Conservation (phyloP, 73 alveolate genomes). For the Paramecium tetraurelia region DNA sequence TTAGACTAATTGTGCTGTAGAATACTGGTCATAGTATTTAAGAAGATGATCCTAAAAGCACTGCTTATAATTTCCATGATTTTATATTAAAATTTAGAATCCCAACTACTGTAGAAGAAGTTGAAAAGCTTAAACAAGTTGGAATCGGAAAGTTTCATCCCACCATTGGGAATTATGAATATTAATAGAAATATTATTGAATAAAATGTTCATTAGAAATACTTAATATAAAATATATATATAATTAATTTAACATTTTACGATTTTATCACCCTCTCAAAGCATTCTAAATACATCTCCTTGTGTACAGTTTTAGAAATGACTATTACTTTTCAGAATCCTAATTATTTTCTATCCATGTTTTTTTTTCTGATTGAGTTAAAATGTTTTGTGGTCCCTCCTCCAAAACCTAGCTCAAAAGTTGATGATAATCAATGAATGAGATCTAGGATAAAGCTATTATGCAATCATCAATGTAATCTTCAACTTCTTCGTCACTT, state of each 20-base stretch:
- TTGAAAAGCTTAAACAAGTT: not conserved
- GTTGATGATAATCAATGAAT: not conserved
- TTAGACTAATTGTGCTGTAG: constrained; percentile 83
- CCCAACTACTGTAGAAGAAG: constrained; percentile 49
- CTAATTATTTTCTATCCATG: not conserved
- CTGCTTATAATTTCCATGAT: constrained; percentile 60
- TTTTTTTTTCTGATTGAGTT: not conserved
- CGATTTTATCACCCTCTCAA: not conserved
- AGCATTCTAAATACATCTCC: not conserved
- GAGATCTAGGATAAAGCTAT: not conserved
- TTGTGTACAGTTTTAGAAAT: constrained; percentile 9
- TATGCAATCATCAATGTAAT: constrained; percentile 5
- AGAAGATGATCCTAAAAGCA: constrained; percentile 90
- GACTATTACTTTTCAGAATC: not conserved
- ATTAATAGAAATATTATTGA: constrained; percentile 31
- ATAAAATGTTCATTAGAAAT: not conserved
- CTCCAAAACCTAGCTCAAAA: not conserved
- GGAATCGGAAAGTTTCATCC: constrained; percentile 65
- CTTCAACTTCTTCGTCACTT: constrained; percentile 32
- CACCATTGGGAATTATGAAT: not conserved
- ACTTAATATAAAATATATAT: not conserved
- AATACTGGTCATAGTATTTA: constrained; percentile 94
- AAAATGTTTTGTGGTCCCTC: constrained; percentile 35
- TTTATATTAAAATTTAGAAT: constrained; percentile 47
- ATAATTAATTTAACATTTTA: not conserved